These are phyloP conservation scores for Candida easanensis DNA, from an alignment of 805 yeast genomes.

Conservation along the genomic window DNA sequence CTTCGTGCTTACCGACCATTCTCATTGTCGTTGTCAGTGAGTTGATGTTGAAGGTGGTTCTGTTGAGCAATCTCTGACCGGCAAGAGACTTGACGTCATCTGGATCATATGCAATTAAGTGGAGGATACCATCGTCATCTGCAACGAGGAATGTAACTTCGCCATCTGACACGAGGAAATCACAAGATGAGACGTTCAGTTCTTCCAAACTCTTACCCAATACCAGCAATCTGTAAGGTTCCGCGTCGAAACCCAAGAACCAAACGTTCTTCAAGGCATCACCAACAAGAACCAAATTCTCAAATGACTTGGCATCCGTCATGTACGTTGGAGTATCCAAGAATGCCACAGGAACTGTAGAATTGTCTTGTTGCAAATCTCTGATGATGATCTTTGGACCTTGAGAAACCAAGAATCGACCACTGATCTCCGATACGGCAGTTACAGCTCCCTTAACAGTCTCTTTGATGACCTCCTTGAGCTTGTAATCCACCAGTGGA, in stretches of 20 bases:
- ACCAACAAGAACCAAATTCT: conserved; percentile 77
- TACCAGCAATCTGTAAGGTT: conserved; percentile 82
- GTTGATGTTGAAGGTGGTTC: conserved; percentile 69
- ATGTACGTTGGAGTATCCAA: conserved; percentile 80
- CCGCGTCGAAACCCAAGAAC: conserved; percentile 89
- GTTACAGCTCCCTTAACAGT: conserved; percentile 82
- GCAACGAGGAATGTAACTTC: conserved; percentile 65
- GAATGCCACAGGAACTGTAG: conserved; percentile 91
- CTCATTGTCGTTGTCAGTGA: conserved; percentile 54
- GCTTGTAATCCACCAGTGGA: conserved; percentile 78
- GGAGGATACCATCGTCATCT: conserved; percentile 65
- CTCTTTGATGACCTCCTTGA: conserved; percentile 72
- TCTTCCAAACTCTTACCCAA: conserved; percentile 71
- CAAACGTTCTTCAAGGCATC: conserved; percentile 77
- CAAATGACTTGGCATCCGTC: conserved; percentile 76
- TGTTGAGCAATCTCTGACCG: conserved; percentile 72
- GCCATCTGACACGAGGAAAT: conserved; percentile 69
- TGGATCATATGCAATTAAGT: conserved; percentile 83
- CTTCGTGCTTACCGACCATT: conserved; percentile 37
- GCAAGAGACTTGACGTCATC: conserved; percentile 81
- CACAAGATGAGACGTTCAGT: conserved; percentile 67
- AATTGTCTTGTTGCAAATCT: conserved; percentile 80
- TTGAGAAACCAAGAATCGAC: conserved; percentile 78
- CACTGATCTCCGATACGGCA: conserved; percentile 73
- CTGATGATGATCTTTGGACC: conserved; percentile 79